phyloP scores from a whole-genome alignment of 345 rosid species.

The Acer yangbiense region DNA sequence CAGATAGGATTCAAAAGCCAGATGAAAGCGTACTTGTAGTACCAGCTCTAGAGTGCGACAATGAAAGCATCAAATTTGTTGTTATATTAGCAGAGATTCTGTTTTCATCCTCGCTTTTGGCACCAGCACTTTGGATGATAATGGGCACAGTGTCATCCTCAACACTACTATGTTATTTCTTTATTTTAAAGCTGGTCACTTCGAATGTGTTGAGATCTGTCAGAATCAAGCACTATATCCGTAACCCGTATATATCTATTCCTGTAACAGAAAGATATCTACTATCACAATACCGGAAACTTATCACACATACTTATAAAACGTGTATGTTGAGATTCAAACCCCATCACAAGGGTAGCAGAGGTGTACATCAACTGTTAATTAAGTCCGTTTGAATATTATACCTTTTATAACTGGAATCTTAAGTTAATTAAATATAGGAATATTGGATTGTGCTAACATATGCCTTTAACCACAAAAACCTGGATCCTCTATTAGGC shows the following conservation, averaged over 20 bases:
- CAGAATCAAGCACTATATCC: too few species aligned
- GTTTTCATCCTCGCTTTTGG: not conserved
- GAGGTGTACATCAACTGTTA: not conserved
- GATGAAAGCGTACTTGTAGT: not conserved
- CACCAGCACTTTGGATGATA: conserved; percentile 17
- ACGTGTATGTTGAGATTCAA: too few species aligned
- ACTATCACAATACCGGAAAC: too few species aligned
- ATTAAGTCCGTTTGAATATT: not conserved
- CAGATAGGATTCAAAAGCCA: not conserved
- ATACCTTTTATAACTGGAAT: not conserved
- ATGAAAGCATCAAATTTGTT: not conserved
- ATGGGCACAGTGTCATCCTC: not conserved
- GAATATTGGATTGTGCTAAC: too few species aligned
- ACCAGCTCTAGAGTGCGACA: not conserved
- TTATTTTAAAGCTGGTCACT: too few species aligned
- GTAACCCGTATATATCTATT: too few species aligned
- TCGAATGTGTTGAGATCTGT: too few species aligned
- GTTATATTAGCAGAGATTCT: not conserved
- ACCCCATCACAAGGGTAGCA: too few species aligned
- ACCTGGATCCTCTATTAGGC: too few species aligned
- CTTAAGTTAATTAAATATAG: not conserved
- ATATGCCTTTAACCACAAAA: too few species aligned
- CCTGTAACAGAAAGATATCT: too few species aligned
- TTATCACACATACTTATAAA: too few species aligned
- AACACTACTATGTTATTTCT: not conserved